Percentiles rank a stretch among this genome's conserved stretches.
Conservation (phyloP, 2,329 filamentous ascomycete genomes). For the Mycocentrospora acerina region DNA sequence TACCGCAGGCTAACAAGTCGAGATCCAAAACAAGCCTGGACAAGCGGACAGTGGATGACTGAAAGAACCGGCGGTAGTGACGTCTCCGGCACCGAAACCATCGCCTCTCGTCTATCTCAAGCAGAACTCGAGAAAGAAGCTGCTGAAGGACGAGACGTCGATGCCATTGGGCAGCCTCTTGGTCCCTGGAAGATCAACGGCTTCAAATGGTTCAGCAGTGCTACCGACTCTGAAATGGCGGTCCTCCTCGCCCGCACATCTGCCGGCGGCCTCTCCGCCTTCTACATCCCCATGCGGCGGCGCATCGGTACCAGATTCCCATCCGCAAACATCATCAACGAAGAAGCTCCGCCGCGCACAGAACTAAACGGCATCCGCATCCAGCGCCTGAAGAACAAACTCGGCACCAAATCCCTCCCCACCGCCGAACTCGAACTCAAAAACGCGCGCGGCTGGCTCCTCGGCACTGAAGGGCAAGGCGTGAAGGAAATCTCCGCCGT, state of each 20-base stretch:
- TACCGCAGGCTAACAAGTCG: conserved; percentile 57
- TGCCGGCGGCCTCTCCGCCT: conserved; percentile 58
- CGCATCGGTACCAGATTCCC: conserved; percentile 13
- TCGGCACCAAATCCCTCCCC: conserved; percentile 68
- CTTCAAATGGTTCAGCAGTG: conserved; percentile 72
- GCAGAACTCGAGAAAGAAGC: conserved; percentile 25
- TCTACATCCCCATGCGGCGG: conserved; percentile 64
- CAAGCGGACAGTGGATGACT: conserved; percentile 78
- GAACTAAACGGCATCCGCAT: conserved; percentile 69
- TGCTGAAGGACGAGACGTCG: conserved; percentile 24
- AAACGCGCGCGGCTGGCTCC: conserved; percentile 51
- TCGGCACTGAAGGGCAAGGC: conserved; percentile 67
- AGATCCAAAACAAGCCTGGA: conserved; percentile 60
- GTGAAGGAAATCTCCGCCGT: conserved; percentile 68
- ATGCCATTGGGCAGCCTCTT: conserved; percentile 42
- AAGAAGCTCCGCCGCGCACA: conserved; percentile 23
- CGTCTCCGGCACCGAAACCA: conserved; percentile 67
- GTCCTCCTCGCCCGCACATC: conserved; percentile 64
- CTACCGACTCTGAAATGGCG: conserved; percentile 65
- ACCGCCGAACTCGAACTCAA: conserved; percentile 68
- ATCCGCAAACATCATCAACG: conserved; percentile 5
- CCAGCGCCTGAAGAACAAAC: conserved; percentile 70
- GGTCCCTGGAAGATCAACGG: conserved; percentile 64
- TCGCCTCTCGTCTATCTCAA: conserved; percentile 44
- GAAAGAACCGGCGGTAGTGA: conserved; percentile 70